Conservation (phyloP, 768 basidiomycete species). For the Russula ochroleuca region DNA sequence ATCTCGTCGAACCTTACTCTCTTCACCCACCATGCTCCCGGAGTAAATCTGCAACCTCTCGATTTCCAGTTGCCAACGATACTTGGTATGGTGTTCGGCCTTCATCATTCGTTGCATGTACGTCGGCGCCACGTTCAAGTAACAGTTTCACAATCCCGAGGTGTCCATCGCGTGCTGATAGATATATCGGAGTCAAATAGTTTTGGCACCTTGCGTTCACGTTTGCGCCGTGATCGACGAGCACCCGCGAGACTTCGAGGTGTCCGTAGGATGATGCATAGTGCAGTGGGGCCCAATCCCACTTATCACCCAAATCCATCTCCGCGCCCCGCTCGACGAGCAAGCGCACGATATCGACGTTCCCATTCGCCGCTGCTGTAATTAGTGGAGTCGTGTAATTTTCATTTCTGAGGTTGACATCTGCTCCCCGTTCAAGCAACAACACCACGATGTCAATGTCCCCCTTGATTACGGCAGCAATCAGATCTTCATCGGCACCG, state of each 20-base stretch:
- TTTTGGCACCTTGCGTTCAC: not conserved
- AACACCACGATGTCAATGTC: not conserved
- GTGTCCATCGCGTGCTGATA: not conserved
- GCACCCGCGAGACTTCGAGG: not conserved
- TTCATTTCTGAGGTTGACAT: not conserved
- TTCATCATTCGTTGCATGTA: not conserved
- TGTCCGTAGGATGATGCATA: not conserved
- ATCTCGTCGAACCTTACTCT: not conserved
- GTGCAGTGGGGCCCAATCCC: conserved; percentile 1
- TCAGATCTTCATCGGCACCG: not conserved
- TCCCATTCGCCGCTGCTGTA: not conserved
- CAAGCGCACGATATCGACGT: not conserved
- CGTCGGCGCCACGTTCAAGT: not conserved
- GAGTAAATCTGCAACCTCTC: not conserved
- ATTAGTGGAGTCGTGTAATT: not conserved
- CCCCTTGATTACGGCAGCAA: not conserved
- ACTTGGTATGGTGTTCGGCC: not conserved
- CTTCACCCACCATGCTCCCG: not conserved
- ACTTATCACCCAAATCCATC: conserved; percentile 1
- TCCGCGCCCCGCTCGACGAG: conserved; percentile 6
- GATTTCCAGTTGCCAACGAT: not conserved
- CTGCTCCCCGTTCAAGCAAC: not conserved
- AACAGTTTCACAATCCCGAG: not conserved
- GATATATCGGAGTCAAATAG: conserved; percentile 4
- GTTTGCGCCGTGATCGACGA: conserved; percentile 5